Evolutionary conservation across 2,329 filamentous ascomycete genomes (phyloP).

Genomic region (Knufia fluminis): DNA sequence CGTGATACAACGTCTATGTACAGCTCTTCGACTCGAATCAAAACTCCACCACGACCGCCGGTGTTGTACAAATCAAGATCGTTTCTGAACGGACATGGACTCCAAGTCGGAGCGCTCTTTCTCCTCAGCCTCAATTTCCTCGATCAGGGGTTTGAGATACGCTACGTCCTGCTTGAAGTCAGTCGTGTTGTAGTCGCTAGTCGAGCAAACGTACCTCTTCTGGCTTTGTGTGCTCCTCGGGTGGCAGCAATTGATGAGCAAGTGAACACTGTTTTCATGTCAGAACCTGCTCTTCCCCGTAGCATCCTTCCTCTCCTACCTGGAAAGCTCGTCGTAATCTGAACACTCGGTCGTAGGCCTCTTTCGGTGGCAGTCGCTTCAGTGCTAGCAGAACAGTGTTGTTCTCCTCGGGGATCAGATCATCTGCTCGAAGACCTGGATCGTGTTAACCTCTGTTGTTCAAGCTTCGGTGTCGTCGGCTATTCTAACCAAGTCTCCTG

Average conservation of each 20-base stretch:
- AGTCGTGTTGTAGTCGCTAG: not conserved
- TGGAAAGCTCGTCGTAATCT: constrained; percentile 93
- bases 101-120: constrained; percentile 62
- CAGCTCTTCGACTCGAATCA: constrained; percentile 5
- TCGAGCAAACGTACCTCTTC: constrained; percentile 48
- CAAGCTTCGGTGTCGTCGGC: not conserved
- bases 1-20: constrained; percentile 5
- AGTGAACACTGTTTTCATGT: constrained; percentile 49
- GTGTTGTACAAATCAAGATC: constrained; percentile 9
- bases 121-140: constrained; percentile 57
- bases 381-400: constrained; percentile 78
- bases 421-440: constrained; percentile 63
- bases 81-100: constrained; percentile 49
- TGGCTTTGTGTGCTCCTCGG: constrained; percentile 58
- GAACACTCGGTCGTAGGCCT: constrained; percentile 94
- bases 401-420: constrained; percentile 88
- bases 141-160: constrained; percentile 60
- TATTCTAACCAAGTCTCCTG: constrained; percentile 73
- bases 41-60: not conserved
- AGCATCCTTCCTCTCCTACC: constrained; percentile 38
- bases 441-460: constrained; percentile 11
- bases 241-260: constrained; percentile 55
- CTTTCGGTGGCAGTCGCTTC: constrained; percentile 80
- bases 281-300: not conserved
- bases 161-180: constrained; percentile 46